These are phyloP conservation scores for Ganoderma meredithae DNA, from an alignment of 1,284 basidiomycete species.

Conservation along the genomic window DNA sequence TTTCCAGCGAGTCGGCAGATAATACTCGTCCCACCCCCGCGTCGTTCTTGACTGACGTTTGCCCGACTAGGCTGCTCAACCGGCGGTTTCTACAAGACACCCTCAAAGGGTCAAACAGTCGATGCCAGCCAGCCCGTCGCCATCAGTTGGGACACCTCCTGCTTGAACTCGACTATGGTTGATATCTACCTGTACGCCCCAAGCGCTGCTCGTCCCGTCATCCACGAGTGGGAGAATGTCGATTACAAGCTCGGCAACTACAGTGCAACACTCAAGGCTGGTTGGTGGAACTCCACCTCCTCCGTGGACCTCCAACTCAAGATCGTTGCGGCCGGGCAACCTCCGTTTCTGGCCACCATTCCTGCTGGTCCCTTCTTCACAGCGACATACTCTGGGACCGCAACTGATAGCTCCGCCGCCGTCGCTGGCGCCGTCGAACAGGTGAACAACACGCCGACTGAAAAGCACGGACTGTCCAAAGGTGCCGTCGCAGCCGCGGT, in stretches of 20 bases:
- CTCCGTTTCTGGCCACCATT: slow-evolving; percentile 62
- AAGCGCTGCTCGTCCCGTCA: slow-evolving; percentile 48
- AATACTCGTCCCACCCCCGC: background rate
- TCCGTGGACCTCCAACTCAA: slow-evolving; percentile 67
- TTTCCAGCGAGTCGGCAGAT: background rate
- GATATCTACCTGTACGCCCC: slow-evolving; percentile 83
- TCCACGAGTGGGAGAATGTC: slow-evolving; percentile 73
- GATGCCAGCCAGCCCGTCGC: slow-evolving; percentile 62
- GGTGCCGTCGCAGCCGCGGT: slow-evolving; percentile 84
- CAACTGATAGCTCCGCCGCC: slow-evolving; percentile 40
- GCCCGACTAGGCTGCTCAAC: slow-evolving; percentile 52
- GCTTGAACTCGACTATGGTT: slow-evolving; percentile 55
- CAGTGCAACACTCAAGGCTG: slow-evolving; percentile 62
- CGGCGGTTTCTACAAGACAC: slow-evolving; percentile 74
- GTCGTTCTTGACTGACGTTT: background rate
- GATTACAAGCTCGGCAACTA: slow-evolving; percentile 63
- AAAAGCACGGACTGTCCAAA: slow-evolving; percentile 52
- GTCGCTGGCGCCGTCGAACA: slow-evolving; percentile 35
- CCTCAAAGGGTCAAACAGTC: slow-evolving; percentile 60
- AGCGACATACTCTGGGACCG: slow-evolving; percentile 61
- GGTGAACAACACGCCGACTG: slow-evolving; percentile 45
- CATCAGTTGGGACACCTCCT: slow-evolving; percentile 78
- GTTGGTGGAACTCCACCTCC: slow-evolving; percentile 80
- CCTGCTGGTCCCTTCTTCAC: slow-evolving; percentile 80
- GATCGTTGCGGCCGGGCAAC: slow-evolving; percentile 65